phyloP scores from a whole-genome alignment of 176 grass and related monocot genomes.

The Triticum turgidum region DNA sequence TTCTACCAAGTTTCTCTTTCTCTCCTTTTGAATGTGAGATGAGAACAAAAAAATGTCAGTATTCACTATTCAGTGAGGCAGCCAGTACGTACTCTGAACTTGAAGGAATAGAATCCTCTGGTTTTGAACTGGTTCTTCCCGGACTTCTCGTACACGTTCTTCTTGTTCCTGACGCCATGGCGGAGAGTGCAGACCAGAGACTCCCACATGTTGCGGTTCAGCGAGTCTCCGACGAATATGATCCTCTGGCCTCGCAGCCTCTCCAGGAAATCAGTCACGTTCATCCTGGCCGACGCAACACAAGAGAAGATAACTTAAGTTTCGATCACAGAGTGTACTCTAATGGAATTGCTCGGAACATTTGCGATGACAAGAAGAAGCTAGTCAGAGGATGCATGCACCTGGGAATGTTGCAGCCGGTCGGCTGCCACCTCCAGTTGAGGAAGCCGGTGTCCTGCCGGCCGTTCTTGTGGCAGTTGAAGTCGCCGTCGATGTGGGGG shows the following conservation, averaged over 20 bases:
- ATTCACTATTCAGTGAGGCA: not conserved
- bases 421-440: conserved; percentile 89
- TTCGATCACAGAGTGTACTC: not conserved
- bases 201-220: conserved; percentile 98
- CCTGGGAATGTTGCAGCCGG: conserved; percentile 72
- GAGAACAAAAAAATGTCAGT: not conserved
- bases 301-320: not conserved
- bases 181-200: conserved; percentile 86
- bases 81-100: conserved; percentile 72
- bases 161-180: conserved; percentile 62
- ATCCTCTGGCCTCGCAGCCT: conserved; percentile 84
- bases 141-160: conserved; percentile 63
- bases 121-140: conserved; percentile 81
- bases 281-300: conserved; percentile 46
- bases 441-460: conserved; percentile 62
- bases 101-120: conserved; percentile 86
- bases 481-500: conserved; percentile 64
- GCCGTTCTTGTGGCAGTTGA: conserved; percentile 90
- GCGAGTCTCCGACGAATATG: conserved; percentile 90
- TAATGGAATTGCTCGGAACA: no score
- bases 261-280: conserved; percentile 63
- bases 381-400: not conserved
- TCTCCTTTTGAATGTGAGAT: not conserved
- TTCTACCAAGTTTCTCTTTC: not conserved
- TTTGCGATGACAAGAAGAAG: not conserved